phyloP scores from a whole-genome alignment of 768 basidiomycete genomes.

The Scleroderma citrinum region DNA sequence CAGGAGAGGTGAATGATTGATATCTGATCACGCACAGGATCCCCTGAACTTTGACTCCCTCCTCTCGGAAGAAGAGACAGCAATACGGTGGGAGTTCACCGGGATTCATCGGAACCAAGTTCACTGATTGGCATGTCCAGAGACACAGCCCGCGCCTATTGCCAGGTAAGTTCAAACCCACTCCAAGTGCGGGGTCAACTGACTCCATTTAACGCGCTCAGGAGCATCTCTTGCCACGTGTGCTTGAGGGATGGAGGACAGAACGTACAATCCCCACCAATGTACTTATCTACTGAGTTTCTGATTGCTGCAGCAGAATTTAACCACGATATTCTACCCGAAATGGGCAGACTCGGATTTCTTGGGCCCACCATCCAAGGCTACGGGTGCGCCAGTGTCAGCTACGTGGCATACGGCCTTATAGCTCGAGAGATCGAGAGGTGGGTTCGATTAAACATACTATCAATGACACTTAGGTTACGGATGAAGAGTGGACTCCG shows the following conservation, averaged over 20 bases:
- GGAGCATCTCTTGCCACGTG: conserved; percentile 82
- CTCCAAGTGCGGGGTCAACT: background rate
- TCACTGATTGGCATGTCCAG: conserved; percentile 34
- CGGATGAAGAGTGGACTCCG: conserved; percentile 77
- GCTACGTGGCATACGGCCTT: conserved; percentile 89
- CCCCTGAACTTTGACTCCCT: conserved; percentile 74
- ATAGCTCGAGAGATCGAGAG: conserved; percentile 92
- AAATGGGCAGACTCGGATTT: conserved; percentile 90
- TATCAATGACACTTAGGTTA: background rate
- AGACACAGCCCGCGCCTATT: conserved; percentile 74
- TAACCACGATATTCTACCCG: conserved; percentile 66
- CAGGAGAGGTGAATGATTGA: background rate
- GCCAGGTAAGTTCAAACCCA: conserved; percentile 49
- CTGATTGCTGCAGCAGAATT: conserved; percentile 47
- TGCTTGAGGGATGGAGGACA: conserved; percentile 82
- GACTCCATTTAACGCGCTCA: conserved; percentile 24
- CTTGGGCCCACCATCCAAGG: conserved; percentile 90
- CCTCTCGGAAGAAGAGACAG: conserved; percentile 84
- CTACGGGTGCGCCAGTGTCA: conserved; percentile 90
- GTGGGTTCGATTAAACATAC: conserved; percentile 31
- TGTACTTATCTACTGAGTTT: background rate
- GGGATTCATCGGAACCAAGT: background rate
- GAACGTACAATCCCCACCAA: conserved; percentile 51
- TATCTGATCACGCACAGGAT: conserved; percentile 46
- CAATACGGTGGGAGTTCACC: conserved; percentile 59